A percentile compares a stretch with the other conserved stretches of the same genome.
phyloP scores from a whole-genome alignment of 768 basidiomycete species.

The Trametes coccinea region DNA sequence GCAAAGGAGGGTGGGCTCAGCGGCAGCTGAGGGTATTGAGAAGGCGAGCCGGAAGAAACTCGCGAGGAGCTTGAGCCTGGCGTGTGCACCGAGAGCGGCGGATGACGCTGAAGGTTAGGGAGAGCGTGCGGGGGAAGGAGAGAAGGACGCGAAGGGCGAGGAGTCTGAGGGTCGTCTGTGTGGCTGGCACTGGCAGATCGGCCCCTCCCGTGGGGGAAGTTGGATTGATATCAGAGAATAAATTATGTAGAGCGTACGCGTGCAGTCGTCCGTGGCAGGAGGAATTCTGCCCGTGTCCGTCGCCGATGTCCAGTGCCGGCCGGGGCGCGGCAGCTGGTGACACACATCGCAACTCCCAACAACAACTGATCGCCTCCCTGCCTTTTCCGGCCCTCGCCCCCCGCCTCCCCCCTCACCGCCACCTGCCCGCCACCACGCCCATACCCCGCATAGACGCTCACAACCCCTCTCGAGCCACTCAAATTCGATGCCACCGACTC shows the following conservation, averaged over 20 bases:
- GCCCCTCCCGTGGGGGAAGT: neutral
- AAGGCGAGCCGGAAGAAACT: slow-evolving; percentile 4
- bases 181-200: neutral
- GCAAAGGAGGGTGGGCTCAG: slow-evolving; percentile 15
- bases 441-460: slow-evolving; percentile 16
- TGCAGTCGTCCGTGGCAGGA: neutral
- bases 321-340: neutral
- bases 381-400: neutral
- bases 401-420: slow-evolving; percentile 9
- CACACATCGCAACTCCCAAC: slow-evolving; percentile 3
- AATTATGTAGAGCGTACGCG: neutral
- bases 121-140: neutral
- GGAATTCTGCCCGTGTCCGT: neutral
- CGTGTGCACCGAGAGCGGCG: neutral
- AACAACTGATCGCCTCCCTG: neutral
- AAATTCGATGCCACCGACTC: neutral
- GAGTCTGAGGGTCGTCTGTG: neutral
- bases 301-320: neutral
- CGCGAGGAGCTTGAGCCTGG: slow-evolving; percentile 5
- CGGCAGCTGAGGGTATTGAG: slow-evolving; percentile 12
- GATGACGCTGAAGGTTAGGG: neutral
- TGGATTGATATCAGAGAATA: neutral
- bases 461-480: neutral
- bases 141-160: slow-evolving; percentile 1
- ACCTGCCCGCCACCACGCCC: slow-evolving; percentile 4